phyloP scores from a whole-genome alignment of 176 grass and related monocot genomes.

The Elaeis guineensis region DNA sequence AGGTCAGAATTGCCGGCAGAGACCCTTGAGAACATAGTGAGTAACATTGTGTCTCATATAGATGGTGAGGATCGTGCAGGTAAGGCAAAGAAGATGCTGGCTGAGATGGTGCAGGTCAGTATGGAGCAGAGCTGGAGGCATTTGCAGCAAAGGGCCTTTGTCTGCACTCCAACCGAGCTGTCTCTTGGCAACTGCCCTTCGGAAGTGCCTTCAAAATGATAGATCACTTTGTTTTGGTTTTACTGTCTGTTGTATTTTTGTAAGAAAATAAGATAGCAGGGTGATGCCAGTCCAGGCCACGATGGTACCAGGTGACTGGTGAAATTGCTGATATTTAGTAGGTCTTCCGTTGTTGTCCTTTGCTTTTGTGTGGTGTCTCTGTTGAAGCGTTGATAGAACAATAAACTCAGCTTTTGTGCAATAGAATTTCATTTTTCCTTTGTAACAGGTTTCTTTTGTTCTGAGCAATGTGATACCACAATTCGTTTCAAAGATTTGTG shows the following conservation, averaged over 20 bases:
- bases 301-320: conserved; percentile 45
- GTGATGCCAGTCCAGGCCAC: conserved; percentile 58
- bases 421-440: too few relatives aligned
- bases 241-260: conserved; percentile 25
- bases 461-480: too few relatives aligned
- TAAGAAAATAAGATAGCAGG: conserved; percentile 4
- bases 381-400: background rate
- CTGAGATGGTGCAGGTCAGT: conserved; percentile 89
- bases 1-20: conserved; percentile 41
- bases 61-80: conserved; percentile 61
- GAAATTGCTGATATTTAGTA: conserved; percentile 24
- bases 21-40: conserved; percentile 82
- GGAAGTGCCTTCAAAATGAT: conserved; percentile 10
- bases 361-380: conserved; percentile 2
- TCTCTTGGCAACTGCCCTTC: too few relatives aligned
- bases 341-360: conserved; percentile 14
- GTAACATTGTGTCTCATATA: conserved; percentile 64
- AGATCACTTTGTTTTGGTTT: conserved; percentile 16
- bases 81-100: conserved; percentile 88
- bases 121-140: conserved; percentile 98
- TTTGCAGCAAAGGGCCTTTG: conserved; percentile 79
- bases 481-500: too few relatives aligned
- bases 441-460: too few relatives aligned
- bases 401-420: conserved; percentile 16
- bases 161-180: background rate